A percentile compares a stretch with the other conserved stretches of the same genome.
Conservation (phyloP, 352 stramenopile genomes). For the Pythium aristosporum region DNA sequence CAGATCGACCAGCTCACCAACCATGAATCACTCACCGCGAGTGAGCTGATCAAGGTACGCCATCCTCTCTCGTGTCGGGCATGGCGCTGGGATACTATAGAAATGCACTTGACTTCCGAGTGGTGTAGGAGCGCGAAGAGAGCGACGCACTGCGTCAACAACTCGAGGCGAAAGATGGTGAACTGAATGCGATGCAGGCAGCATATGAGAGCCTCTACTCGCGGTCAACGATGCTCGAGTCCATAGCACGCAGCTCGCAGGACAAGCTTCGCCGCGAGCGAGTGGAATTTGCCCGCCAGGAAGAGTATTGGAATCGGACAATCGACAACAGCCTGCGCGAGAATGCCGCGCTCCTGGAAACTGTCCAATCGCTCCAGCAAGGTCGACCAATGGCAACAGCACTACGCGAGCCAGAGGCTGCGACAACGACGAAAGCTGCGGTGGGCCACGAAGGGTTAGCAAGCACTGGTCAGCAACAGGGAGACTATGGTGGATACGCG, state of each 20-base stretch:
- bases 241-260: slow-evolving; percentile 52
- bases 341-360: slow-evolving; percentile 44
- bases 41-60: slow-evolving; percentile 26
- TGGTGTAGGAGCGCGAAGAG: slow-evolving; percentile 30
- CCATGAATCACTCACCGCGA: slow-evolving; percentile 7
- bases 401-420: slow-evolving; percentile 1
- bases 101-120: background rate
- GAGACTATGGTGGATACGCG: background rate
- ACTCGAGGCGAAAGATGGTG: slow-evolving; percentile 35
- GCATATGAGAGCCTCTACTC: slow-evolving; percentile 39
- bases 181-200: slow-evolving; percentile 36
- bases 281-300: slow-evolving; percentile 41
- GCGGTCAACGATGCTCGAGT: slow-evolving; percentile 57
- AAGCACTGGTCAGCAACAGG: slow-evolving; percentile 1
- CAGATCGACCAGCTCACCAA: slow-evolving; percentile 26
- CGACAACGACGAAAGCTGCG: slow-evolving; percentile 2
- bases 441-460: slow-evolving; percentile 15
- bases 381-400: slow-evolving; percentile 11
- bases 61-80: background rate
- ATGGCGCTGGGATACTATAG: background rate
- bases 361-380: slow-evolving; percentile 41
- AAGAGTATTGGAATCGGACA: slow-evolving; percentile 46
- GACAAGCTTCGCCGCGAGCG: slow-evolving; percentile 58
- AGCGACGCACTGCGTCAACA: slow-evolving; percentile 24
- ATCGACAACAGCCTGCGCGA: slow-evolving; percentile 49